Evolutionary conservation across 148 eudicot genomes (phyloP), one percentile per base, ranked within the genome.

Genomic region (Chenopodium quinoa): DNA sequence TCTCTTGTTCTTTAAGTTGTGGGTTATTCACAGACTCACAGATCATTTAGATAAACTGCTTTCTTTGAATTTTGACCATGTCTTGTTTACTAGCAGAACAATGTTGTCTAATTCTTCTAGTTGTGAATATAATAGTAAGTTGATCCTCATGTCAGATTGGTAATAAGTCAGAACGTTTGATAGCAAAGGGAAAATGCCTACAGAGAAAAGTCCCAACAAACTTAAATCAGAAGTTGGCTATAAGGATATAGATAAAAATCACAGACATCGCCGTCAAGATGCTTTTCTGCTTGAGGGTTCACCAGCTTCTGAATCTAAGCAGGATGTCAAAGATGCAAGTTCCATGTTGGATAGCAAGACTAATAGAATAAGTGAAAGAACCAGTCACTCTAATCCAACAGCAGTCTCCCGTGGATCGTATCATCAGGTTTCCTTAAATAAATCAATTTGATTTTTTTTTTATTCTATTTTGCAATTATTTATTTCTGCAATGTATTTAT

Each of bases 201-300:
- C 84, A 70, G 96, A 87, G 83, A 87, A 92, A 84, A 88, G 91
- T 72, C 81, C 91, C 65, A 81, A 75, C 47, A 88, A 81, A 58
- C 46, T 70, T 64, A 79, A 80, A 80, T 82, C 86, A 66, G 93
- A 86, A 66, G 78, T 52, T 76, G 79, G 85, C 78, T 89, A 86
- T 40, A 85, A 76, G 81, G 93, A 91, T 74, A 80, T 85, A 27
- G 93, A 87, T 83, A 81, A 83, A 77, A 87, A 90, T 84, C 92
- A 84, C 79, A 88, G 58, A 17, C 91, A 81, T 56, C 90, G 90
- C 25, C 87, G 84, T 79, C 87, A 86, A 78, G 95, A 93, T 88
- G 86, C 90, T 79, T 85, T 86, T 80, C 93, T 92, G 79, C 91
- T 87, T 81, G 94, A 89, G 83, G 81, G 79, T 40, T 86, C 86